phyloP scores from a whole-genome alignment of 139 green algal genomes.

The Marvania coccoides region DNA sequence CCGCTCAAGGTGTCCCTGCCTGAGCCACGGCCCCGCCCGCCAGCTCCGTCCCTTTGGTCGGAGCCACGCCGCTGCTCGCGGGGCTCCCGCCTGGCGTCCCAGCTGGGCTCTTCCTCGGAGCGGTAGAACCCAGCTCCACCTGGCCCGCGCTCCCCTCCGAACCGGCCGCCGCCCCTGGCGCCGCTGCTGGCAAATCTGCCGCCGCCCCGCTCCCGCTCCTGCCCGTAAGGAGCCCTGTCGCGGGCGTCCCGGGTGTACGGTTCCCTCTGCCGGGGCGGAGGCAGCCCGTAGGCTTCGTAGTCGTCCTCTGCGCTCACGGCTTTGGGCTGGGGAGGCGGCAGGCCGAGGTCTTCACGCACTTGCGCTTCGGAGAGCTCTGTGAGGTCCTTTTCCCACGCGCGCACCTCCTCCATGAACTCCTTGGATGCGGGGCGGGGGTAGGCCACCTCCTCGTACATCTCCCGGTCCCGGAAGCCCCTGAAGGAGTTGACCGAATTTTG shows the following conservation, averaged over 20 bases:
- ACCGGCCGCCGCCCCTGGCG: not conserved
- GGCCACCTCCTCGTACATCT: not conserved
- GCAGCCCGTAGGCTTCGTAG: not conserved
- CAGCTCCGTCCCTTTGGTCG: too few species aligned
- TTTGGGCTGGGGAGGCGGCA: not conserved
- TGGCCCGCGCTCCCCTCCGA: too few species aligned
- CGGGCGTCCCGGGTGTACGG: not conserved
- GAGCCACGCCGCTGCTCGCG: too few species aligned
- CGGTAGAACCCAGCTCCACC: too few species aligned
- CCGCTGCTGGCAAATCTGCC: not conserved
- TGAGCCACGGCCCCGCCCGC: too few species aligned
- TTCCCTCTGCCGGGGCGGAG: not conserved
- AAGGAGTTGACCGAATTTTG: too few species aligned
- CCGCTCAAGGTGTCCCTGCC: too few species aligned
- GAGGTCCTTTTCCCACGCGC: not conserved
- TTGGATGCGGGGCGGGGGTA: not conserved
- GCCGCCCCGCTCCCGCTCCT: not conserved
- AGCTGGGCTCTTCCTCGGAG: too few species aligned
- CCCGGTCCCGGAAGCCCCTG: not conserved
- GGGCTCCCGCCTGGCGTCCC: too few species aligned
- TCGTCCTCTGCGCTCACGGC: not conserved
- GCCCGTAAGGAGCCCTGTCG: not conserved
- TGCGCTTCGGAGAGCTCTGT: not conserved
- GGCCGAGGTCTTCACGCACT: not conserved
- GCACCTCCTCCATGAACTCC: not conserved